Percentiles rank a stretch among this genome's conserved stretches.
These are phyloP conservation scores for Penicillium hesseltinei DNA, from an alignment of 2,329 filamentous ascomycete species.

Conservation along the genomic window DNA sequence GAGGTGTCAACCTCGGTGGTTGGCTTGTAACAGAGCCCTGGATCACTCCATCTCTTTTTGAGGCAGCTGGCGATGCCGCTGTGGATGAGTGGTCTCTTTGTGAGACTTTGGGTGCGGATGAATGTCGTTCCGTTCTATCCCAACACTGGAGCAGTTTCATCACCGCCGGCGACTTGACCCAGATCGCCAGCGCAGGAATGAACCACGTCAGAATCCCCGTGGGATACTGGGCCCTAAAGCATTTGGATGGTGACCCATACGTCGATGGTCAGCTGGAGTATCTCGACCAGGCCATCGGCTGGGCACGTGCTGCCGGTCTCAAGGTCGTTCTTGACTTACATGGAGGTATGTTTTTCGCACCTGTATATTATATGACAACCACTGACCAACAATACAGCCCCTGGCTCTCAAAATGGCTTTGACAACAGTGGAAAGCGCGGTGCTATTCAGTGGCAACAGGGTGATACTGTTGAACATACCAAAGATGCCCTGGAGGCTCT, in stretches of 20 bases:
- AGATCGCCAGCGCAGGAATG: constrained; percentile 56
- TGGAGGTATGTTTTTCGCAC: constrained; percentile 50
- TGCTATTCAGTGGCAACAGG: constrained; percentile 40
- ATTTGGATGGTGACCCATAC: constrained; percentile 57
- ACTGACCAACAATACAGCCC: constrained; percentile 40
- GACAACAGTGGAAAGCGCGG: constrained; percentile 60
- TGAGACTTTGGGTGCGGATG: constrained; percentile 49
- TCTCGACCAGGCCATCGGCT: constrained; percentile 57
- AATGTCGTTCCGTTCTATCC: constrained; percentile 48
- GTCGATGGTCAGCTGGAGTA: constrained; percentile 60
- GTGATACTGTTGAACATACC: constrained; percentile 37
- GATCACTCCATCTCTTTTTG: constrained; percentile 63
- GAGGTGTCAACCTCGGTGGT: constrained; percentile 65
- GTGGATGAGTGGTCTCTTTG: constrained; percentile 59
- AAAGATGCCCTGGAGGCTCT: constrained; percentile 58
- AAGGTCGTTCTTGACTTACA: constrained; percentile 69
- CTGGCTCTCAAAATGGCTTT: constrained; percentile 65
- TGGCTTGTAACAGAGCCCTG: constrained; percentile 65
- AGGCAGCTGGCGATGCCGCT: constrained; percentile 48
- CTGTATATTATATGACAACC: background rate
- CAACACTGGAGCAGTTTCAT: constrained; percentile 62
- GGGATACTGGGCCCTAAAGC: constrained; percentile 63
- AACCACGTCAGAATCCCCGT: constrained; percentile 66
- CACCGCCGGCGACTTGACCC: constrained; percentile 54
- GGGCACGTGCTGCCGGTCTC: constrained; percentile 58